Evolutionary conservation across 2,329 filamentous ascomycete species (phyloP), one percentile per base, ranked within the genome.

Genomic region (Trichoderma sp.): DNA sequence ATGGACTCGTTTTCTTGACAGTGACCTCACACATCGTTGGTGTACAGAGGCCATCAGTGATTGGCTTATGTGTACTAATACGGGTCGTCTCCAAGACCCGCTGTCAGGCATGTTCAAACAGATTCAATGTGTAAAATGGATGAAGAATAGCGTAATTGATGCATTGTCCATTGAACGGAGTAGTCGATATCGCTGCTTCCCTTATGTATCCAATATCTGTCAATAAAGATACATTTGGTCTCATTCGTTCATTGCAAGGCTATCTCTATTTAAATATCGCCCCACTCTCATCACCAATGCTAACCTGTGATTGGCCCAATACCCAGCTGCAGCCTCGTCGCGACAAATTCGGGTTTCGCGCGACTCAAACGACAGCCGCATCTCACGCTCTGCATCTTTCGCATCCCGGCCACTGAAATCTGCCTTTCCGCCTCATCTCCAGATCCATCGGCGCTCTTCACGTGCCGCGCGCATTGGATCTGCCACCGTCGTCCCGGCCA

Each of bases 291-390:
- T 77, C 18, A 1, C 1, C 14, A 59, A 14, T 33, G 27, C 14
- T 12, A 27, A 0, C 4, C 18, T 12, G 7, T 78, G 72, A 84
- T 84, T 83, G 82, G 83, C 21, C 72, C 72, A 31, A 6, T 9
- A 16, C 24, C 12, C 67, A 31, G 24, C 33, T 74, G 71, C 78
- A 82, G 80, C 81, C 83, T 83, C 77, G 82, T 84, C 82, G 83
- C 83, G 83, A 84, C 74, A 84, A 83, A 81, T 84, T 83, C 83
- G 81, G 83, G 79, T 79, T 63, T 79, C 79, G 79, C 79, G 80
- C 76, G 75, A 75, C 75, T 59, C 74, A 71, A 38, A 50, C 71
- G 31, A 41, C 69, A 75, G 53, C 64, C 60, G 45, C 63, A 59
- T 33, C 14, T 63, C 29, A 63, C 59, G 59, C 59, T 74, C 71